A percentile compares a stretch with the other conserved stretches of the same genome.
These are phyloP conservation scores for Chloropicon primus DNA, from an alignment of 139 green algal genomes.

Conservation along the genomic window DNA sequence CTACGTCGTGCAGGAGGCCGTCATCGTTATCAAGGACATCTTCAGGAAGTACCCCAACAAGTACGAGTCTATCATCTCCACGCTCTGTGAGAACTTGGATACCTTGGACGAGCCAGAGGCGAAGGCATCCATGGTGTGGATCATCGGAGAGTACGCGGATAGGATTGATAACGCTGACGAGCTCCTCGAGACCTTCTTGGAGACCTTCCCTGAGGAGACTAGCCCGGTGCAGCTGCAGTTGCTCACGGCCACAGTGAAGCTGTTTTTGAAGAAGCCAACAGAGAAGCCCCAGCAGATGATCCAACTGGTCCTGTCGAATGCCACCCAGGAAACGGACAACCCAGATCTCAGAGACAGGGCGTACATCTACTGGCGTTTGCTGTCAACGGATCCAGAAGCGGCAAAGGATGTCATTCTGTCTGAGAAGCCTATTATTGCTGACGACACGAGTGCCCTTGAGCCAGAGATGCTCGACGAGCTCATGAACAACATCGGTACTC, in stretches of 20 bases:
- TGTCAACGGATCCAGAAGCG: conserved; percentile 86
- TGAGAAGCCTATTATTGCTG: conserved; percentile 77
- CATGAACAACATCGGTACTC: conserved; percentile 55
- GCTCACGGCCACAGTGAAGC: conserved; percentile 93
- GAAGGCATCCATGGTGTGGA: conserved; percentile 86
- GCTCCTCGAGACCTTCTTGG: conserved; percentile 90
- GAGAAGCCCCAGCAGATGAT: conserved; percentile 87
- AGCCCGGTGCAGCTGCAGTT: conserved; percentile 88
- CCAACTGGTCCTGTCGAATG: conserved; percentile 31
- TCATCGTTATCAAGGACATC: conserved; percentile 92
- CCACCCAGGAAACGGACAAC: conserved; percentile 83
- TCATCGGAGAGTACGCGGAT: conserved; percentile 98
- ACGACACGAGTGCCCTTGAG: conserved; percentile 55
- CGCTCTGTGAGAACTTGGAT: conserved; percentile 89
- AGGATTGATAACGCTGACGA: conserved; percentile 98
- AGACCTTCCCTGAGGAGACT: conserved; percentile 91
- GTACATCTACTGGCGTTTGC: conserved; percentile 97
- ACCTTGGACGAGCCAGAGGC: conserved; percentile 94
- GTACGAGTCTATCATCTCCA: conserved; percentile 90
- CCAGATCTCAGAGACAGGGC: conserved; percentile 92
- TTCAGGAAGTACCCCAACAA: conserved; percentile 38
- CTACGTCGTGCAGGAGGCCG: conserved; percentile 95
- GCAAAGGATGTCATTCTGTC: conserved; percentile 89
- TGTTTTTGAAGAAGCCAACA: conserved; percentile 91
- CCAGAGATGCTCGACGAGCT: conserved; percentile 61